Evolutionary conservation across 106 monocot genomes (phyloP), one percentile per base, ranked within the genome.

Genomic region (Dendrobium huoshanense): DNA sequence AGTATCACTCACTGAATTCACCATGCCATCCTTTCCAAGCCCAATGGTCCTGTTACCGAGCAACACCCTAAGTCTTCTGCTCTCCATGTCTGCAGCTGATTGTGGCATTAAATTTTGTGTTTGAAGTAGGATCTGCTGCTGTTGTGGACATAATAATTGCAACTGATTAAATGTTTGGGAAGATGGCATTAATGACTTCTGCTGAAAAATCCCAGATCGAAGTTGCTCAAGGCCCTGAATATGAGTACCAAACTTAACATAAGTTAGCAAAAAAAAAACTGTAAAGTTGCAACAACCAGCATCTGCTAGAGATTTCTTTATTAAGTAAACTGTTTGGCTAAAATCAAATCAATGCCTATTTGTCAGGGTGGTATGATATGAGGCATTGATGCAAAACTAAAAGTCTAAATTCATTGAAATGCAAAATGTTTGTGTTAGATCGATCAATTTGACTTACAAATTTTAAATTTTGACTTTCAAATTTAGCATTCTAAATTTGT

Each of bases 131-230:
- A 89, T 75, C 67, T 91, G 91, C 55, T 89, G 91, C 48, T 92
- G 92, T 11, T 92, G 92, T 55, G 89, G 89, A 72, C 83, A 84
- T 54, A 88, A 81, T 58, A 85, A 85, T 72, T 89, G 92, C 48
- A 92, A 78, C 55, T 92, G 92, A 82, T 89, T 87, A 75, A 92
- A 86, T 80, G 85, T 54, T 82, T 87, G 89, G 37, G 89, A 79
- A 25, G 92, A 86, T 78, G 89, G 92, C 84, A 86, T 83, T 76
- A 91, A 85, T 33, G 89, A 79, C 73, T 90, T 90, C 72, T 90
- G 90, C 80, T 80, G 85, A 65, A 89, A 77, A 79, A 92, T 81
- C 68, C 92, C 92, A 75, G 92, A 86, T 7, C 87, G 79, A 75
- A 91, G 70, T 44, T 91, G 88, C 13, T 91, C 90, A 74, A 89